Conservation (phyloP, 2,329 filamentous ascomycete species). For the Colletotrichum navitas region DNA sequence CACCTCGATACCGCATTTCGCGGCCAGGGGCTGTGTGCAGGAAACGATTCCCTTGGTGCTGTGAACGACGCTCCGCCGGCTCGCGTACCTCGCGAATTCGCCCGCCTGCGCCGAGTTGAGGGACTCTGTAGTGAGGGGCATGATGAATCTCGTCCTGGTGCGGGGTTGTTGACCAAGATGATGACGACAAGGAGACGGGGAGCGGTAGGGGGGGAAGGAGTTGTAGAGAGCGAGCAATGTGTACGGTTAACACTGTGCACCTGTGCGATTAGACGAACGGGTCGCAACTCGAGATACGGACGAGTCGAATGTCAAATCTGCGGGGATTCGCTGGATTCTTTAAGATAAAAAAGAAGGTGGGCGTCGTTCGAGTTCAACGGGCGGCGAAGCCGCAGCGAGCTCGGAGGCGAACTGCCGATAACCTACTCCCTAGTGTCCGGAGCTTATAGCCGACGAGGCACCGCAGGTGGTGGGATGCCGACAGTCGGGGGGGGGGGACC, state of each 20-base stretch:
- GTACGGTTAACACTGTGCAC: too few relatives aligned
- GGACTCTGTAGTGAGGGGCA: conserved; percentile 63
- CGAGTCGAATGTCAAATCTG: neutral
- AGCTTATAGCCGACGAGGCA: neutral
- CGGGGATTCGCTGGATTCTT: neutral
- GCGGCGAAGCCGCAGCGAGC: conserved; percentile 6
- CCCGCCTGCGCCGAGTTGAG: conserved; percentile 60
- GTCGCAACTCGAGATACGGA: too few relatives aligned
- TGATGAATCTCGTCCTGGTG: conserved; percentile 45
- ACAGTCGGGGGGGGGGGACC: neutral
- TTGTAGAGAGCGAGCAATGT: neutral
- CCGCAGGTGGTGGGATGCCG: neutral
- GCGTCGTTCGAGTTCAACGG: neutral
- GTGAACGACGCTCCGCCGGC: conserved; percentile 90
- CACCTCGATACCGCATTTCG: conserved; percentile 86
- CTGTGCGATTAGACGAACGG: conserved; percentile 6
- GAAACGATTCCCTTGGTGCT: conserved; percentile 93
- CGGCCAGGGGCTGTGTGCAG: conserved; percentile 89
- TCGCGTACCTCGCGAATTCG: conserved; percentile 76
- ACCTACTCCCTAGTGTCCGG: conserved; percentile 1
- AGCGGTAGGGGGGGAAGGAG: neutral
- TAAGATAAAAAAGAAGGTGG: neutral
- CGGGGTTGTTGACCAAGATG: conserved; percentile 31
- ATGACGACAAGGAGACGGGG: neutral
- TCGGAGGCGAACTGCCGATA: conserved; percentile 5